A percentile compares a stretch with the other conserved stretches of the same genome.
These are phyloP conservation scores for Taxillus chinensis DNA, from an alignment of 164 flowering plant species.

Conservation along the genomic window DNA sequence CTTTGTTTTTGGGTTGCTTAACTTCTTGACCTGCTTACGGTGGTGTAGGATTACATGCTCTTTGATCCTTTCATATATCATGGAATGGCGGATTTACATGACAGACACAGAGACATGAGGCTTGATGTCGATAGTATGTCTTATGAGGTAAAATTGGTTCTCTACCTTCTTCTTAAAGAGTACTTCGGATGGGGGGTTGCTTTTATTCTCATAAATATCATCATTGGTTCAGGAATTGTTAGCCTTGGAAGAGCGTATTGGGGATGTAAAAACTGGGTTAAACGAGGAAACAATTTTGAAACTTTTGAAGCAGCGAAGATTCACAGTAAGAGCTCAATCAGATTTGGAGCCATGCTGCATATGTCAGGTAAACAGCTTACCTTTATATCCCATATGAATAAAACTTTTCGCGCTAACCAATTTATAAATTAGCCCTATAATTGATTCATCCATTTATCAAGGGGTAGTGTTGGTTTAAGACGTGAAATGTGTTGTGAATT, in stretches of 20 bases:
- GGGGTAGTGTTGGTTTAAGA: no score
- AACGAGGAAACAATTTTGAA: conserved; percentile 47
- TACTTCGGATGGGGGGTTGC: no score
- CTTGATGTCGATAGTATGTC: conserved; percentile 64
- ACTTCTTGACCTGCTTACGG: background rate
- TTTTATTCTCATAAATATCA: background rate
- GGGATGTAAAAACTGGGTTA: conserved; percentile 75
- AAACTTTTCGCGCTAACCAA: no score
- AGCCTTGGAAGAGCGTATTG: conserved; percentile 83
- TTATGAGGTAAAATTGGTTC: conserved; percentile 44
- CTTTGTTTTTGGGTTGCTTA: no score
- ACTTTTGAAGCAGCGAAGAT: conserved; percentile 40
- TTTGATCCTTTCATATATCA: conserved; percentile 37
- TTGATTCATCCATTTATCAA: no score
- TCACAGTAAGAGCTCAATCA: conserved; percentile 10
- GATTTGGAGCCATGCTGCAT: conserved; percentile 77
- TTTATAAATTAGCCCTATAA: no score
- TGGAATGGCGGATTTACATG: conserved; percentile 41
- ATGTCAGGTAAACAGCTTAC: conserved; percentile 47
- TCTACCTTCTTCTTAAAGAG: background rate
- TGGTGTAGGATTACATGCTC: conserved; percentile 35
- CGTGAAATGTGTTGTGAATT: no score
- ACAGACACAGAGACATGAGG: conserved; percentile 59
- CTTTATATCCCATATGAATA: no score
- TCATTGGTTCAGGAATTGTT: conserved; percentile 49